Percentiles rank a stretch among this genome's conserved stretches.
phyloP scores from a whole-genome alignment of 2,329 filamentous ascomycete genomes.

The Akanthomyces uredinophilus region DNA sequence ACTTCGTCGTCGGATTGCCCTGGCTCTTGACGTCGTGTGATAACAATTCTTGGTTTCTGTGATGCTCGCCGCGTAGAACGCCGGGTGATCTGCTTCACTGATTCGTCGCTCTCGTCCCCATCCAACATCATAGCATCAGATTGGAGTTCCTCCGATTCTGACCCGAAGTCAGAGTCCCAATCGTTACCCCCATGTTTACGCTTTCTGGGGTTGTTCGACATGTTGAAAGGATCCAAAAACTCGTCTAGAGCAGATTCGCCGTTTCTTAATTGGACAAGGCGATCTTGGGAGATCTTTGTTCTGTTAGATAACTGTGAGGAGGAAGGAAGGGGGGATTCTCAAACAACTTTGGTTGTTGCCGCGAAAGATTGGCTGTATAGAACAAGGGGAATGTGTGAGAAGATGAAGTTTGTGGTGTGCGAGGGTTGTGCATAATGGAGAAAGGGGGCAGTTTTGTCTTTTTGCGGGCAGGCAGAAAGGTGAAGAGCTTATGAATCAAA shows the following conservation, averaged over 20 bases:
- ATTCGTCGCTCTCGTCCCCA: slow-evolving; percentile 22
- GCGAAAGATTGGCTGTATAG: neutral
- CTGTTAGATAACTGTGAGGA: neutral
- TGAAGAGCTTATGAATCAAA: neutral
- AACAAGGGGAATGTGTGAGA: neutral
- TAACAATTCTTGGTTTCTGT: slow-evolving; percentile 11
- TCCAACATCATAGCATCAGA: slow-evolving; percentile 26
- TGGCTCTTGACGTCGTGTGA: neutral
- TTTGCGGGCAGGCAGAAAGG: neutral
- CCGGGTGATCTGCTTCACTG: slow-evolving; percentile 4
- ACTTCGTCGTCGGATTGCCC: slow-evolving; percentile 1
- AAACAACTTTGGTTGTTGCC: neutral
- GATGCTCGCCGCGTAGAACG: slow-evolving; percentile 10
- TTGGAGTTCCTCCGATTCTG: slow-evolving; percentile 11
- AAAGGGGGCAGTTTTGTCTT: neutral
- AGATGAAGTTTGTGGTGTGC: neutral
- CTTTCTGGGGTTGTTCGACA: slow-evolving; percentile 22
- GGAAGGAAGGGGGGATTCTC: neutral
- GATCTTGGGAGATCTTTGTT: slow-evolving; percentile 26
- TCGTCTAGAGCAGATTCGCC: slow-evolving; percentile 26
- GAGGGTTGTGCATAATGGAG: neutral
- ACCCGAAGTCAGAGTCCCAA: slow-evolving; percentile 25
- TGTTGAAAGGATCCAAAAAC: slow-evolving; percentile 18
- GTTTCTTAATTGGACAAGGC: slow-evolving; percentile 29
- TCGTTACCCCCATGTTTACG: slow-evolving; percentile 28